Base-by-base conservation (phyloP, 148 eudicot genomes). In the Nepenthes gracilis region DNA sequence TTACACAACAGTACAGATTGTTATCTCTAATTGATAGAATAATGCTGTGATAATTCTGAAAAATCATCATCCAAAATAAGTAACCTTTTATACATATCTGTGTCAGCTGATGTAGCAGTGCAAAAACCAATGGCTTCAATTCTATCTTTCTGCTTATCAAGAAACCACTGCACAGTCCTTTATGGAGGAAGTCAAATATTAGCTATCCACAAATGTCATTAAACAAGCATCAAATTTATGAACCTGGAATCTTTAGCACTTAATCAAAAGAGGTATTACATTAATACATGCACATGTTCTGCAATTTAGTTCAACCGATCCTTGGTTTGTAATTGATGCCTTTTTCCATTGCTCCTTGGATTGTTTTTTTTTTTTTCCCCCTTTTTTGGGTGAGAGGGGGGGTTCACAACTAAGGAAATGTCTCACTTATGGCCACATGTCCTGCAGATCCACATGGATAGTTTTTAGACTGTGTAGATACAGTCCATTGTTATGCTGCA, bases 381-480 rank as follows among this genome's bases (percentile, higher is more conserved):
- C 8, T 40, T 40, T 40, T 40, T 8, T 40, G 23, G 23, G 23
- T 23, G 23, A 23, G 23, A 23, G 23, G 23, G 23, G 23, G 23
- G 23, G 23, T 23, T 23, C 23, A 23, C 23, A 23, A 23, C 11
- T 6, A 12, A 12, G 53, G 53, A n/a, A 49, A 64, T 67, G 36
- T 43, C 96, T 81, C 64, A 94, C 99, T 81, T 71, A 89, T 94
- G 64, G 99, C 99, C 70, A 94, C 97, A 68, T 94, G 99, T 14
- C 97, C 97, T 52, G 95, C 99, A 62, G 99, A 95, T 83, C 89
- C 99, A 77, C 99, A 92, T 58, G 99, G 99, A 75, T 94, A 94
- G 58, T 81, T 89, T 73, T 94, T 94, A 60, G 97, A 74, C 60
- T 94, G 95, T 53, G 92, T 81, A 67, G 89, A 89, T 55, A 94